phyloP scores from a whole-genome alignment of 2,329 filamentous ascomycete species.

The Paracamarosporium sp. region DNA sequence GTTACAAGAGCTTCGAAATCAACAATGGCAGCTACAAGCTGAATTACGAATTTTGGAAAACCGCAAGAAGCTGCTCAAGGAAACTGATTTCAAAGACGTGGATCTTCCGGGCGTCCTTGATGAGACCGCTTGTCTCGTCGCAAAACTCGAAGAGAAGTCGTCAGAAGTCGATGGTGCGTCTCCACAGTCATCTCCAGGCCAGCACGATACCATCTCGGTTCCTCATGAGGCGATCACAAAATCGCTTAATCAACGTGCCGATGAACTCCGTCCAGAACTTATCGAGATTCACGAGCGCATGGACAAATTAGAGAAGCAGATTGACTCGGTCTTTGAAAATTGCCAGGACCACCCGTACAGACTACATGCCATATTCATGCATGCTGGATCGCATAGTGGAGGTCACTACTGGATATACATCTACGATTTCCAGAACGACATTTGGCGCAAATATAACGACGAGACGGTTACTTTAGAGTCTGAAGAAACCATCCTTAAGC shows the following conservation, averaged over 20 bases:
- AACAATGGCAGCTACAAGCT: constrained; percentile 77
- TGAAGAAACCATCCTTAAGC: constrained; percentile 71
- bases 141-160: constrained; percentile 21
- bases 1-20: constrained; percentile 68
- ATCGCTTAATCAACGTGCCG: constrained; percentile 27
- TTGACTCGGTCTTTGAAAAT: constrained; percentile 67
- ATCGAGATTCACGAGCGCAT: constrained; percentile 47
- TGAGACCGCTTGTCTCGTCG: constrained; percentile 35
- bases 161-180: not conserved
- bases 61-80: constrained; percentile 50
- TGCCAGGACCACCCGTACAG: constrained; percentile 75
- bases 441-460: constrained; percentile 97
- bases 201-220: constrained; percentile 17
- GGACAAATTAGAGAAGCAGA: constrained; percentile 54
- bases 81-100: constrained; percentile 39
- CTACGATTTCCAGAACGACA: constrained; percentile 78
- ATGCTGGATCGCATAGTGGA: constrained; percentile 68
- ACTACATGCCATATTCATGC: constrained; percentile 92
- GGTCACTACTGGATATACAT: constrained; percentile 99
- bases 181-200: constrained; percentile 8
- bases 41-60: constrained; percentile 64
- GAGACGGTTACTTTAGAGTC: constrained; percentile 74
- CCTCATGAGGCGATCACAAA: constrained; percentile 28
- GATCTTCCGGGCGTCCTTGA: constrained; percentile 38
- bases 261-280: constrained; percentile 31